Base-by-base conservation (phyloP, 345 rosid genomes). In the Acer saccharum region DNA sequence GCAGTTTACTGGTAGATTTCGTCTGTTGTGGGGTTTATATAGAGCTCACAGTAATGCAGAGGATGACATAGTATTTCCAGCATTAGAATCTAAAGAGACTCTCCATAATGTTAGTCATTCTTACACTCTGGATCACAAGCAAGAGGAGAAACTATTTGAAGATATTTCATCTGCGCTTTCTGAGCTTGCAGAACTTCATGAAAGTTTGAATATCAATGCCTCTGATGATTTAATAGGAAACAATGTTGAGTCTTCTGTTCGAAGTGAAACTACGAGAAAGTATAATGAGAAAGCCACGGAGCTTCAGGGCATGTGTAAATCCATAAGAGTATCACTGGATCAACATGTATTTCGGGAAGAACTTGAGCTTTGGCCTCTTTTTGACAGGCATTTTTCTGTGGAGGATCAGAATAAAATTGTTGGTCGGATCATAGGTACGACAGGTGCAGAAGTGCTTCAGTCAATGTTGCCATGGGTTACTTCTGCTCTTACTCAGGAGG, bases 381-480 rank as follows among this genome's bases (percentile, higher is more conserved):
- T 89, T 84, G 92, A 85, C 61, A 80, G 82, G 46, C 90, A 89
- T 82, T 89, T 89, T 78, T 82, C 92, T 62, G 88, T 89, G 43
- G 92, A 89, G 72, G 90, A 87, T 62, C 92, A 89, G 75, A 90
- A 89, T 25, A 89, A 83, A 74, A 74, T 89, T 74, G 90, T 89
- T 82, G 92, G 92, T 71, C 86, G 76, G 65, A 89, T 89, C 67
- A 89, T 89, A 77, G 90, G 92, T 68, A 82, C 88, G 55, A 89
- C 92, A 16, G 92, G 92, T 48, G 92, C 92, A 48, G 92, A 89
- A 81, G 92, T 89, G 75, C 90, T 89, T 43, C 92, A 89, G 61
- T 89, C 92, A 29, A 89, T 89, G 92, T 61, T 89, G 76, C 92
- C 92, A 39, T 89, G 92, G 92, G 92, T 89, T 57, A 89, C 92